Base-by-base conservation (phyloP, 768 basidiomycete species). In the Mycena filopes region DNA sequence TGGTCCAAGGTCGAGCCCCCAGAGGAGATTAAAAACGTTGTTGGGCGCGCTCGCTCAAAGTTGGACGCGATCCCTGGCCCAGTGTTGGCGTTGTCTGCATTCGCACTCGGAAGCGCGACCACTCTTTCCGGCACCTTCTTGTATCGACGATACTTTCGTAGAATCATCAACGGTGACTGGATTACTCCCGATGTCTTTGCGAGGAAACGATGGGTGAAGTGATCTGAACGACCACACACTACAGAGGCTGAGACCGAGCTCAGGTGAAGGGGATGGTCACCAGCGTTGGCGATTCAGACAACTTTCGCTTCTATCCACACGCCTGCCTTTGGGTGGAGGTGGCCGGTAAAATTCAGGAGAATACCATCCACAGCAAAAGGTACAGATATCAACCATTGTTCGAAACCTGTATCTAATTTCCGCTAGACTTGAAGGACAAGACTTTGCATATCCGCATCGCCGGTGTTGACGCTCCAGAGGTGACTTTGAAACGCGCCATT, bases 391-490 rank as follows among this genome's bases (percentile, higher is more conserved):
- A 20, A 53, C 29, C 18, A 21, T 51, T 20, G 51, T 42, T 38
- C 48, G 31, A 21, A 56, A 43, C 20, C 55, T 25, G 45, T 43
- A 29, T n/a, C 57, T 40, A 8, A 51, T 18, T 25, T 45, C 21
- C 26, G 56, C 23, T 67, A 94, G 95, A 87, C 0, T 81, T 96
- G 49, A 92, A 87, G 73, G 86, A 90, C 65, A 80, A 94, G 70
- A 98, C 96, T 2, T 81, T 98, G 20, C 91, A 93, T 71, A 88
- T 99, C 29, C 88, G 96, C 16, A 87, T 99, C 29, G 93, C 93
- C 16, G 96, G 94, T 0, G 88, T 95, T 6, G 96, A 99, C 74
- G 96, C 96, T 1, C 96, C 96, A 0, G 96, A 99, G 83, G 94
- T 92, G 69, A 31, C 74, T 56, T 36, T 49, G 25, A n/a, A 50